phyloP scores from a whole-genome alignment of 805 yeast species.

The Barnettozyma pratensis region DNA sequence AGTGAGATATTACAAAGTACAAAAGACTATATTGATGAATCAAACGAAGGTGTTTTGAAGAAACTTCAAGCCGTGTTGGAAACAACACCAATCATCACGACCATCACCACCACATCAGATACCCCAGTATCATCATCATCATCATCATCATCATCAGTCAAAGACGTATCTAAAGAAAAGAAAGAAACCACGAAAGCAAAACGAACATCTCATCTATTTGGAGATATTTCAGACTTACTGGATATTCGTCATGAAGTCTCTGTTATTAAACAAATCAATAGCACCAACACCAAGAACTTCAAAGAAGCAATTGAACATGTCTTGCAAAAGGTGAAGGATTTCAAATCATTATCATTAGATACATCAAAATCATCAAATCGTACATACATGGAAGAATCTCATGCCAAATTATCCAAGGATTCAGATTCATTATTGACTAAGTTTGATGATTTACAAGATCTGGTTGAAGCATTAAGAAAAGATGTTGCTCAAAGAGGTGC shows the following conservation, averaged over 20 bases:
- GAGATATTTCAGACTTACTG: slow-evolving; percentile 23
- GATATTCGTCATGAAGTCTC: slow-evolving; percentile 55
- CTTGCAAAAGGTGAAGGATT: slow-evolving; percentile 40
- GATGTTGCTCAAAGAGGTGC: slow-evolving; percentile 93
- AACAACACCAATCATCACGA: background rate
- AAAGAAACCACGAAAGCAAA: background rate
- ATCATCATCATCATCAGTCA: background rate
- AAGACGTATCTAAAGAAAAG: background rate
- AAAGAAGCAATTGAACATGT: slow-evolving; percentile 40
- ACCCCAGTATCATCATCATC: background rate
- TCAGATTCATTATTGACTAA: slow-evolving; percentile 69
- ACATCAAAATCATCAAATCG: slow-evolving; percentile 33
- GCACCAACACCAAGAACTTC: slow-evolving; percentile 36
- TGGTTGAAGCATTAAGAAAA: slow-evolving; percentile 80
- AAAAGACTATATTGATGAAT: slow-evolving; percentile 22
- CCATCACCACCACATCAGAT: background rate
- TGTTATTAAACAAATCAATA: slow-evolving; percentile 52
- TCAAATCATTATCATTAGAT: slow-evolving; percentile 44
- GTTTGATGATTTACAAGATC: slow-evolving; percentile 89
- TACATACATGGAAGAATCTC: slow-evolving; percentile 72
- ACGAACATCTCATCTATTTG: slow-evolving; percentile 4
- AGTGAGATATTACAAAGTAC: slow-evolving; percentile 14
- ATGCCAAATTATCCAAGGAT: slow-evolving; percentile 64
- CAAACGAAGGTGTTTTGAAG: slow-evolving; percentile 16
- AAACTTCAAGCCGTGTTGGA: slow-evolving; percentile 14